Evolutionary conservation across 2,329 filamentous ascomycete species (phyloP), one percentile per base, ranked within the genome.

Genomic region (Teratosphaeria destructans): DNA sequence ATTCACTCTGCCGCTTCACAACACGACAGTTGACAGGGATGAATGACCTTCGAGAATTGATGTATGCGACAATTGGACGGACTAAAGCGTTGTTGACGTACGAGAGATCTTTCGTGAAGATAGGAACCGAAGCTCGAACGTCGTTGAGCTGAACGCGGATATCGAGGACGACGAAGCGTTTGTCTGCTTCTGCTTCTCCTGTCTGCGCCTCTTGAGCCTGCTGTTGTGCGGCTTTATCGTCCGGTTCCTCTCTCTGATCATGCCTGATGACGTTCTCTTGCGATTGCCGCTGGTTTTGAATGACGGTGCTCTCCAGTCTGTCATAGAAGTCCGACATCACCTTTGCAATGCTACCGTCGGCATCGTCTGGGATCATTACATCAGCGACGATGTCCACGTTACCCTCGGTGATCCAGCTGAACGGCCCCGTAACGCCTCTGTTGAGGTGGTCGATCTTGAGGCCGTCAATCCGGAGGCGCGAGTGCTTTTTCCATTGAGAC

Each of bases 311-410:
- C 75, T 99, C 94, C 70, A 99, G 84, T 62, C 90, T 89, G 72
- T 97, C 93, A 74, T 97, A 97, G 68, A 99, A 92, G 71, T 96
- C 92, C n/a, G 88, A 87, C 82, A 99, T 89, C 54, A 96, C 91
- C 72, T 96, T 96, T 27, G 87, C 88, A 59, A 99, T 86, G 63
- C 92, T 89, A 63, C 93, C 91, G 61, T 95, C 89, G 49, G 85
- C 84, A 58, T 97, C 94, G 35, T 85, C 85, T 0, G 94, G 94
- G 62, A 99, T 89, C 85, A 96, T 93, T 64, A 99, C 86, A 69
- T 99, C 94, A 6, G 94, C 89, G 14, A 97, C 86, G 62, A 99
- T 96, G 71, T 99, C 94, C 49, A 99, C 91, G 63, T 94, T 95
- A 37, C 94, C 94, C 75, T 97, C 90, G 65, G 95, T 89, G 57